A percentile compares a stretch with the other conserved stretches of the same genome.
Evolutionary conservation across 169 alveolate genomes (phyloP).

Genomic region (Besnoitia besnoiti): DNA sequence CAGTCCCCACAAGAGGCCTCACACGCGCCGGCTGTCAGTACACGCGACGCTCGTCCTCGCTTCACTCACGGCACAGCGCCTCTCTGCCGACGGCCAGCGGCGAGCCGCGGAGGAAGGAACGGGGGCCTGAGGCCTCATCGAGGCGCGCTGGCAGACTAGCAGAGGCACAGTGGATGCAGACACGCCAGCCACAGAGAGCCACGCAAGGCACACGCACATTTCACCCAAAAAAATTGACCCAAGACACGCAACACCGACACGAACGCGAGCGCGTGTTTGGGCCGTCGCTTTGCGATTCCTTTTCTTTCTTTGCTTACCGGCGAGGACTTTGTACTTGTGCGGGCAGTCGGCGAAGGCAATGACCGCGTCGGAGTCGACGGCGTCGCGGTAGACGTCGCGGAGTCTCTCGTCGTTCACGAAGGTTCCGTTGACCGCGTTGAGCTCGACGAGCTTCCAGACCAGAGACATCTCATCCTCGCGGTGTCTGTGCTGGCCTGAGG

Average conservation of each 20-base stretch:
- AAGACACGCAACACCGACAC: not conserved
- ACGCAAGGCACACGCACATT: not conserved
- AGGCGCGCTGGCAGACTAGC: no score
- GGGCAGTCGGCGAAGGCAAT: slow-evolving; percentile 42
- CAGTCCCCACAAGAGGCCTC: no score
- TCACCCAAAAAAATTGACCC: not conserved
- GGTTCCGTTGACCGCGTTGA: slow-evolving; percentile 23
- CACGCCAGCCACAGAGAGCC: not conserved
- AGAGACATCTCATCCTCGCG: not conserved
- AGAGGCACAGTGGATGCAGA: not conserved
- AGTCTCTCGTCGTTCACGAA: not conserved
- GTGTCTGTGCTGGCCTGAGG: not conserved
- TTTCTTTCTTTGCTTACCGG: not conserved
- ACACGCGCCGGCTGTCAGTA: no score
- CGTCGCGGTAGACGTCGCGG: not conserved
- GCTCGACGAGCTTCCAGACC: not conserved
- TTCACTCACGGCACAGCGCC: no score
- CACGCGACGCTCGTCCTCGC: no score
- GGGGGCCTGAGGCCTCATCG: no score
- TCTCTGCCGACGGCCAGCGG: no score
- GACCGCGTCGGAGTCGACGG: not conserved
- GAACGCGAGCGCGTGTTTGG: not conserved
- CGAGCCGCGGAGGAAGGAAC: no score
- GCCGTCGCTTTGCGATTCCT: not conserved
- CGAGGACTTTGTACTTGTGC: not conserved